Evolutionary conservation across 2,329 filamentous ascomycete genomes (phyloP).

Genomic region (Colletotrichum liriopes): DNA sequence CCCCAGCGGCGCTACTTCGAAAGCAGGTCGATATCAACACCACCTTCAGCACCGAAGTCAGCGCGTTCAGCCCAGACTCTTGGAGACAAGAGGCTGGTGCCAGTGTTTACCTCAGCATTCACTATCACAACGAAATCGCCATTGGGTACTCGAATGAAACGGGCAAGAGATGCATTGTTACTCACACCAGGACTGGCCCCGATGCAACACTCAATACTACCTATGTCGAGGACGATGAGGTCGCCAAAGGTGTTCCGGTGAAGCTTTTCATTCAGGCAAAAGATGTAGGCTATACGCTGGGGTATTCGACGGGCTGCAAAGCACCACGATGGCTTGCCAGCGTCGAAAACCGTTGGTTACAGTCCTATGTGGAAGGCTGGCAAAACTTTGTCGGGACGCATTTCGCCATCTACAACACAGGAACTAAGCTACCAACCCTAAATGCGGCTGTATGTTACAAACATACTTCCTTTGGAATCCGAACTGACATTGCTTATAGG

Average conservation of each 20-base stretch:
- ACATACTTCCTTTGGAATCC: fast-evolving
- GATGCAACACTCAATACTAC: constrained; percentile 41
- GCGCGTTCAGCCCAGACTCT: constrained; percentile 26
- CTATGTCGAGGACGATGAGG: constrained; percentile 39
- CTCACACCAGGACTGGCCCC: constrained; percentile 35
- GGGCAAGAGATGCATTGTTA: constrained; percentile 27
- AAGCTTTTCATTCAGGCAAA: constrained; percentile 42
- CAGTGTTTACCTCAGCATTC: constrained; percentile 41
- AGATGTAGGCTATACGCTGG: constrained; percentile 29
- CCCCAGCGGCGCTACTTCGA: constrained; percentile 38
- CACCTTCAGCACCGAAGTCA: constrained; percentile 42
- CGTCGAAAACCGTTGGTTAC: constrained; percentile 39
- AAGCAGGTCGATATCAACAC: constrained; percentile 43
- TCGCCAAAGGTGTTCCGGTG: constrained; percentile 36
- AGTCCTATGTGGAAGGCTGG: constrained; percentile 39
- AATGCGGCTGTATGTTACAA: constrained; percentile 28
- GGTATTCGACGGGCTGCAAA: constrained; percentile 31
- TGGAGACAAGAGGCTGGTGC: constrained; percentile 40
- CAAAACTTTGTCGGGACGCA: constrained; percentile 44
- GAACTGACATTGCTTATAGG: constrained; percentile 26
- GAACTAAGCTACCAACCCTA: constrained; percentile 32
- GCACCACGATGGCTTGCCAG: constrained; percentile 36
- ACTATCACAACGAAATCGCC: constrained; percentile 42
- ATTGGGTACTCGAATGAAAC: constrained; percentile 29
- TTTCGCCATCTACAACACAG: constrained; percentile 42